These are phyloP conservation scores for Xerocomus potaroensis DNA, from an alignment of 768 basidiomycete genomes.

Conservation along the genomic window DNA sequence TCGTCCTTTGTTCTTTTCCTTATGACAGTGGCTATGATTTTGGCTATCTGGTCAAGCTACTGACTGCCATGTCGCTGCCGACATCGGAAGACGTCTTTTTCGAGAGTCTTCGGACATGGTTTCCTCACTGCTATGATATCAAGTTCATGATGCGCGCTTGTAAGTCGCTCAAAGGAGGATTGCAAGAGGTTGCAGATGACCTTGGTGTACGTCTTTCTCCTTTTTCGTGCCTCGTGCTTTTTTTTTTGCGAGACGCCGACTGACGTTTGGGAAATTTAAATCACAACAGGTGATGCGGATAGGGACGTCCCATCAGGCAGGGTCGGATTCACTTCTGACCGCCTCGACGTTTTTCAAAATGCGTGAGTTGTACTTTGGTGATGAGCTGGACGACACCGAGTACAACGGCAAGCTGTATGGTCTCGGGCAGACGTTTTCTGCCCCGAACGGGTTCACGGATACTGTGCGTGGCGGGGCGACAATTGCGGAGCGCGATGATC, in stretches of 20 bases:
- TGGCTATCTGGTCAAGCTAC: slow-evolving; percentile 94
- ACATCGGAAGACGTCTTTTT: slow-evolving; percentile 89
- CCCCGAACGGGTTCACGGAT: slow-evolving; percentile 63
- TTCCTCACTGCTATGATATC: slow-evolving; percentile 95
- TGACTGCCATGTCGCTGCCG: slow-evolving; percentile 83
- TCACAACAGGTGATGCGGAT: slow-evolving; percentile 85
- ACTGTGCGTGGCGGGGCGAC: slow-evolving; percentile 67
- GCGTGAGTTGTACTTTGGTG: slow-evolving; percentile 86
- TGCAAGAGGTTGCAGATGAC: slow-evolving; percentile 96
- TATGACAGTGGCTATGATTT: slow-evolving; percentile 90
- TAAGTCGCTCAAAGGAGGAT: slow-evolving; percentile 77
- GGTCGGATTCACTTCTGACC: slow-evolving; percentile 94
- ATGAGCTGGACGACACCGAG: slow-evolving; percentile 78
- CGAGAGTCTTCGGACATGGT: slow-evolving; percentile 83
- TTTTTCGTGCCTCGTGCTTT: background rate
- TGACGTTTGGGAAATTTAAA: too few relatives aligned
- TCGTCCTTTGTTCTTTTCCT: background rate
- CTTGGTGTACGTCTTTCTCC: slow-evolving; percentile 65
- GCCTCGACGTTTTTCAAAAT: slow-evolving; percentile 96
- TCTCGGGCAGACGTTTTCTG: slow-evolving; percentile 73
- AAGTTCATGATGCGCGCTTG: slow-evolving; percentile 92
- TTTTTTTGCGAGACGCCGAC: too few relatives aligned
- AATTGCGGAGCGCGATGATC: slow-evolving; percentile 44
- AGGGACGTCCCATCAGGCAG: slow-evolving; percentile 91
- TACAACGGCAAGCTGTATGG: slow-evolving; percentile 84